Conservation (phyloP, 768 basidiomycete genomes). For the Boletus tomentosulus region DNA sequence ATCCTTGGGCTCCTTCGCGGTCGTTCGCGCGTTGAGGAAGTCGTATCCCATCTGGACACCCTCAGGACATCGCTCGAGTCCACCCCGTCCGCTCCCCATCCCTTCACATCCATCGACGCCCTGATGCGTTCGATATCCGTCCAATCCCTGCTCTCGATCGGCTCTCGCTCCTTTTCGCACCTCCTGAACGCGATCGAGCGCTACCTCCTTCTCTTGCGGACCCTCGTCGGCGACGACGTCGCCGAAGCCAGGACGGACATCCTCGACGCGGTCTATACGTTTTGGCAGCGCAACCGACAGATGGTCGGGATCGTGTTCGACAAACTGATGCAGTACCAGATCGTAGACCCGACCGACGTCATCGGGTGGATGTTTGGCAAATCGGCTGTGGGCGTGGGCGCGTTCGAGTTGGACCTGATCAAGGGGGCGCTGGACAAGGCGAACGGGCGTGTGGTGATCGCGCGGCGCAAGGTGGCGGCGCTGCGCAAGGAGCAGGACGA, state of each 20-base stretch:
- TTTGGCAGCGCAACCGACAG: conserved; percentile 84
- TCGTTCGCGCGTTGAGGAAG: conserved; percentile 74
- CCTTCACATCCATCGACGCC: conserved; percentile 55
- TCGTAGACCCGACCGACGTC: conserved; percentile 91
- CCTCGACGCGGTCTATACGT: conserved; percentile 62
- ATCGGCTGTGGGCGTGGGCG: conserved; percentile 42
- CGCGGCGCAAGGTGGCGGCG: conserved; percentile 65
- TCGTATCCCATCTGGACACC: conserved; percentile 67
- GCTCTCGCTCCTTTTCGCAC: conserved; percentile 95
- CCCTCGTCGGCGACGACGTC: conserved; percentile 41
- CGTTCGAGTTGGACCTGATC: conserved; percentile 84
- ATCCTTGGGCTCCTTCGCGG: conserved; percentile 80
- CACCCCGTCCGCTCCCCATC: conserved; percentile 51
- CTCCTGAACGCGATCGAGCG: conserved; percentile 97
- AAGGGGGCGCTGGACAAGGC: conserved; percentile 85
- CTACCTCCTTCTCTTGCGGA: conserved; percentile 74
- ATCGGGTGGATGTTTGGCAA: conserved; percentile 78
- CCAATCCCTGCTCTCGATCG: conserved; percentile 87
- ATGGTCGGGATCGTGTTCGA: conserved; percentile 92
- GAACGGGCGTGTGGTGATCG: conserved; percentile 79
- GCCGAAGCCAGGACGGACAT: conserved; percentile 66
- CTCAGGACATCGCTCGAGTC: conserved; percentile 60
- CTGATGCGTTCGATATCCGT: conserved; percentile 74
- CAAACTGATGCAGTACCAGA: conserved; percentile 98
- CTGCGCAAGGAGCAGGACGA: conserved; percentile 89